Percentiles rank a stretch among this genome's conserved stretches.
Conservation (phyloP, 768 basidiomycete species). For the Rossbeevera mucosa region DNA sequence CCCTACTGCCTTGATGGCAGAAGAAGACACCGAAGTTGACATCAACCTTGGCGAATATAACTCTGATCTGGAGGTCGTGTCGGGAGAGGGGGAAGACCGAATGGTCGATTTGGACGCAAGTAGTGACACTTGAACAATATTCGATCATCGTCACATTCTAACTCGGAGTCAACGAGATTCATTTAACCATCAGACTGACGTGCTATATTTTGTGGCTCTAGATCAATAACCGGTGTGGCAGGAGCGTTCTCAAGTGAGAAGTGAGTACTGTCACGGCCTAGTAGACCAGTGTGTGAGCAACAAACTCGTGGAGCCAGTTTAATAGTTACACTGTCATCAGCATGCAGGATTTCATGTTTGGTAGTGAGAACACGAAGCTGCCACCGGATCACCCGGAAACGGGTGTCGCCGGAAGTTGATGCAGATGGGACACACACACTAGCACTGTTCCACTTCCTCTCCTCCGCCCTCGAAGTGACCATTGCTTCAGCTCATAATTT, state of each 20-base stretch:
- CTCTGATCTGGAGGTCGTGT: slow-evolving; percentile 12
- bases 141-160: neutral
- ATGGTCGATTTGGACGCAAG: slow-evolving; percentile 23
- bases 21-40: neutral
- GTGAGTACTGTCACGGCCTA: no score
- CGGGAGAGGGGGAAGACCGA: slow-evolving; percentile 3
- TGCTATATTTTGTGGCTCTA: neutral
- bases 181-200: neutral
- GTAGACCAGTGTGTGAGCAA: no score
- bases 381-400: no score
- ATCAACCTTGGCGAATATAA: slow-evolving; percentile 1
- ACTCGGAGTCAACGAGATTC: neutral
- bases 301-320: no score
- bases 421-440: no score
- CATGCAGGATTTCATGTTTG: no score
- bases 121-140: slow-evolving; percentile 13
- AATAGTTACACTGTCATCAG: no score
- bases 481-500: no score
- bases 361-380: no score
- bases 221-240: neutral
- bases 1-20: slow-evolving; percentile 29
- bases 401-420: no score
- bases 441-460: no score
- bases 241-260: neutral
- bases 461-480: no score